Conservation (phyloP, 345 rosid genomes). For the Sisymbrium altissimum region DNA sequence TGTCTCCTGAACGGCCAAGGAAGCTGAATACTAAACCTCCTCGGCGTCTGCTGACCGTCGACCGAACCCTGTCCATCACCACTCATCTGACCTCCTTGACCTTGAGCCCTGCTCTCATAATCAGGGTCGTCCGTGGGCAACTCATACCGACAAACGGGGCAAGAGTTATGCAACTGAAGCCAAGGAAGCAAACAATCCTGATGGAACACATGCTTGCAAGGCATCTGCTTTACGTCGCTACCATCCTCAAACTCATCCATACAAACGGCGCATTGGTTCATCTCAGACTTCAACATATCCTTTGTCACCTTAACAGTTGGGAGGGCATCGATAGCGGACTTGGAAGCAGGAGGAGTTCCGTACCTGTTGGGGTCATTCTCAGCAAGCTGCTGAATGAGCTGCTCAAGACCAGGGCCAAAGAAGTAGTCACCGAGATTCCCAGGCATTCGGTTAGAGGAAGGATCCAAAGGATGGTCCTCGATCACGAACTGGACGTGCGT, state of each 20-base stretch:
- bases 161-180: conserved; percentile 69
- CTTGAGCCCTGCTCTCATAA: conserved; percentile 47
- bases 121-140: conserved; percentile 76
- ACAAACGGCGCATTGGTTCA: conserved; percentile 69
- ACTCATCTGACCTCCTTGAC: conserved; percentile 22
- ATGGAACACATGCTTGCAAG: conserved; percentile 71
- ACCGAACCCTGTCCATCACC: conserved; percentile 15
- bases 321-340: conserved; percentile 50
- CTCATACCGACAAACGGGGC: conserved; percentile 71
- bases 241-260: conserved; percentile 63
- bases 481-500: conserved; percentile 63
- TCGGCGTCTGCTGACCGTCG: conserved; percentile 39
- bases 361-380: conserved; percentile 75
- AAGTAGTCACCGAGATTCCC: conserved; percentile 62
- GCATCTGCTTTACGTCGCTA: conserved; percentile 55
- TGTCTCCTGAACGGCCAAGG: conserved; percentile 61
- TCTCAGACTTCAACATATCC: conserved; percentile 46
- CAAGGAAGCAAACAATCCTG: conserved; percentile 66
- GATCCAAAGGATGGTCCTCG: conserved; percentile 46
- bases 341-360: conserved; percentile 81
- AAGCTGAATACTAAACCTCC: conserved; percentile 59
- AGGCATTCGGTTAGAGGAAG: conserved; percentile 30
- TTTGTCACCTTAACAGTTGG: conserved; percentile 47
- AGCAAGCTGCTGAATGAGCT: conserved; percentile 69
- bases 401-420: conserved; percentile 74